Percentiles rank a stretch among this genome's conserved stretches.
Evolutionary conservation across 108 stramenopile species (phyloP).

Genomic region (Ochromonas danica): DNA sequence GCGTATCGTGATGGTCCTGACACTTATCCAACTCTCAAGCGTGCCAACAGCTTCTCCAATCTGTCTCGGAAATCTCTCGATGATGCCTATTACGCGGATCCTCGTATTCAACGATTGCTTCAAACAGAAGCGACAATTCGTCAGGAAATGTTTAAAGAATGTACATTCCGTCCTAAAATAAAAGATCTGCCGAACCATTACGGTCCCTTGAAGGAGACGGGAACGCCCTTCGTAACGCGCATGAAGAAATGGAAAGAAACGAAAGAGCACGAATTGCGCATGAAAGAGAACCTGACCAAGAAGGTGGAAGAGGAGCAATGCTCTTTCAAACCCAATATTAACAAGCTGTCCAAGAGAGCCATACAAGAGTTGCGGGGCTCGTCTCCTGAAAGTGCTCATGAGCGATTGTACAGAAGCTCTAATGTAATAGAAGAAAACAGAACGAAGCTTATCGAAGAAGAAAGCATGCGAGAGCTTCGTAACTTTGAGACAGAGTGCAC

Average conservation of each 20-base stretch:
- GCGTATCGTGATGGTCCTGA: too few species aligned
- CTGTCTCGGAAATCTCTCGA: slow-evolving; percentile 11
- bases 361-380: background rate
- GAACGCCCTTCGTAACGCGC: background rate
- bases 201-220: slow-evolving; percentile 16
- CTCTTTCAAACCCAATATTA: slow-evolving; percentile 22
- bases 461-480: background rate
- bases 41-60: too few species aligned
- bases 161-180: slow-evolving; percentile 33
- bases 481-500: slow-evolving; percentile 51
- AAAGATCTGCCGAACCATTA: slow-evolving; percentile 20
- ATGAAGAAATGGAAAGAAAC: background rate
- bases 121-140: slow-evolving; percentile 21
- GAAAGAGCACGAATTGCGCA: background rate
- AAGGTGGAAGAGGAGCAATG: background rate
- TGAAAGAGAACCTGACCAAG: background rate
- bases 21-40: too few species aligned
- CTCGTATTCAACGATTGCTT: background rate
- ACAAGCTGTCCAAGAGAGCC: background rate
- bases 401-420: slow-evolving; percentile 22
- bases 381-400: background rate
- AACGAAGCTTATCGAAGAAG: background rate
- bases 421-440: background rate
- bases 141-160: slow-evolving; percentile 30
- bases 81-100: slow-evolving; percentile 1